Evolutionary conservation across 306 rosid species (phyloP).

Genomic region (Crotalaria pallida): DNA sequence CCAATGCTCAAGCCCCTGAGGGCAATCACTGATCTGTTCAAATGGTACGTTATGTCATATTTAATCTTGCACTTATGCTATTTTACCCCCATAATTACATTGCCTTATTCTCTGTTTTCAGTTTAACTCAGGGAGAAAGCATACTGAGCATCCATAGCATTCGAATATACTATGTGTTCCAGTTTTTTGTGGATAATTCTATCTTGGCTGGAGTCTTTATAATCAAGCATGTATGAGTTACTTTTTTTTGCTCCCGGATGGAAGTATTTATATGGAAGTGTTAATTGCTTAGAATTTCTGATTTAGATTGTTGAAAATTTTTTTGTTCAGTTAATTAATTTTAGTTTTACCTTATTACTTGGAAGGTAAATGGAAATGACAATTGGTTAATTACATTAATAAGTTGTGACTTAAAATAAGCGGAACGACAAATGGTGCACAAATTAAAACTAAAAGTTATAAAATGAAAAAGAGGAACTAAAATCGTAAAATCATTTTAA

Average conservation of each 20-base stretch:
- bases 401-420: too few species aligned
- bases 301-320: not conserved
- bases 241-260: not conserved
- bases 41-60: constrained; percentile 12
- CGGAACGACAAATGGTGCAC: too few species aligned
- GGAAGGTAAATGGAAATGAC: too few species aligned
- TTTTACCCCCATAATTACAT: not conserved
- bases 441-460: too few species aligned
- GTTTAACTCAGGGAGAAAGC: not conserved
- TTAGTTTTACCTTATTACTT: not conserved
- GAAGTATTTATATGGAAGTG: not conserved
- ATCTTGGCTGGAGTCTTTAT: not conserved
- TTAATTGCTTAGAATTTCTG: not conserved
- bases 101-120: not conserved
- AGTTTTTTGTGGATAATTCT: constrained; percentile 10
- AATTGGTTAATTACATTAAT: too few species aligned
- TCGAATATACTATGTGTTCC: constrained; percentile 8
- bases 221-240: not conserved
- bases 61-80: not conserved
- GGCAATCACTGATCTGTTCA: constrained; percentile 29
- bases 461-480: too few species aligned
- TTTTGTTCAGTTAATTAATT: not conserved
- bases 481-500: too few species aligned
- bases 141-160: not conserved
- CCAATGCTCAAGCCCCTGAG: constrained; percentile 37